Base-by-base conservation (phyloP, 2,329 filamentous ascomycete genomes). In the Sclerotiophoma versabilis region DNA sequence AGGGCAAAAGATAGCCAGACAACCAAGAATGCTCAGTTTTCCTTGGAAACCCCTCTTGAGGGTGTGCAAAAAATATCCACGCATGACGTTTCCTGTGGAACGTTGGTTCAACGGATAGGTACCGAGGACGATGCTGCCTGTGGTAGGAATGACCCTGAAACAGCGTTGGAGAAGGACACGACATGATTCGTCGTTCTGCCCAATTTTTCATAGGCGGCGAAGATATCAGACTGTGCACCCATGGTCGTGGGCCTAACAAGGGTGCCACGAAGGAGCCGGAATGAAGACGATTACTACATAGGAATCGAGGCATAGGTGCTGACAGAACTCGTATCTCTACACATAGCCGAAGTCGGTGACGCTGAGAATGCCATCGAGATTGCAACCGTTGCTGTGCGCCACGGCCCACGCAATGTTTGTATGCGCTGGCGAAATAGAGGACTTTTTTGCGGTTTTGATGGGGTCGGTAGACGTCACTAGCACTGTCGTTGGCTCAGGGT, bases 191-290 rank as follows among this genome's bases (percentile, higher is more conserved):
- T 19, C 17, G 3, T 10, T 12, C 22, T 14, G 5, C 23, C 25
- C 20, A 41, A 26, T 12, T 19, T 25, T 20, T 38, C 20, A 32
- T n/a, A 34, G 51, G 34, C 45, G 22, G 38, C 44, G 32, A 38
- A 43, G 22, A 41, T 41, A 27, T 19, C 23, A 33, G 29, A 14
- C 34, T 37, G 51, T 49, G 51, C 20, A 41, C 22, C 51, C 51
- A 49, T 23, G 51, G 46, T 22, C 33, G 36, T 42, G 51, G 46
- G 51, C 27, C 45, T 30, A 49, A 49, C 45, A 45, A 54, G 51
- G 46, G 51, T 54, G 51, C 46, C 45, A 54, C 46, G 51, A 49
- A 54, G 25, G 11, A 45, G 25, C 27, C 29, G 51, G 51, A 54
- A 54, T 54, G 46, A 49, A 14, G 39, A 41, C 45, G 22, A 49